Conservation (phyloP, 2,329 filamentous ascomycete genomes). For the Helotiales sp. region DNA sequence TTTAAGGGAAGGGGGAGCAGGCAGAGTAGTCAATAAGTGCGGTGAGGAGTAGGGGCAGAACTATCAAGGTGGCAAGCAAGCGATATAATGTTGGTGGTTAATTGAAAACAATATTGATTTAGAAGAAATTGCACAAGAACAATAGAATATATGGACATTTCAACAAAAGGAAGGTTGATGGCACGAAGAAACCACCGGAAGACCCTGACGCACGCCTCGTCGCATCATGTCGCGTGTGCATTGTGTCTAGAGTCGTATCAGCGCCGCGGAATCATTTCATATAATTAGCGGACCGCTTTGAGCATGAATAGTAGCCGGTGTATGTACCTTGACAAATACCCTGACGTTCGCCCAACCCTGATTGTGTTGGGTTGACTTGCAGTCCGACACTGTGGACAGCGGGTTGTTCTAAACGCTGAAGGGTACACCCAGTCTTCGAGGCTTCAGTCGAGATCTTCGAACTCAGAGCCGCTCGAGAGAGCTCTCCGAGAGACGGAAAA, state of each 20-base stretch:
- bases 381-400: conserved; percentile 23
- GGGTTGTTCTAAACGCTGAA: conserved; percentile 25
- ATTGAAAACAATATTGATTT: no score
- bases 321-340: conserved; percentile 8
- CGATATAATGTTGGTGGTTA: no score
- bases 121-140: no score
- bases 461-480: conserved; percentile 9
- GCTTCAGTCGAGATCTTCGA: conserved; percentile 21
- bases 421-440: conserved; percentile 14
- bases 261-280: no score
- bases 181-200: background rate
- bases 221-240: no score
- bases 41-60: background rate
- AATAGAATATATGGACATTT: background rate
- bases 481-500: conserved; percentile 23
- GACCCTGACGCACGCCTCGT: background rate
- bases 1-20: background rate
- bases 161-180: no score
- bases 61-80: background rate
- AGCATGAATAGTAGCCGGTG: background rate
- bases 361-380: conserved; percentile 19
- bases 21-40: background rate
- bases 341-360: conserved; percentile 7
- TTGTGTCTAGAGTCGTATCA: no score
- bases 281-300: conserved; percentile 17